A percentile compares a stretch with the other conserved stretches of the same genome.
Evolutionary conservation across 176 grass and related monocot species (phyloP).

Genomic region (Oryza longistaminata): DNA sequence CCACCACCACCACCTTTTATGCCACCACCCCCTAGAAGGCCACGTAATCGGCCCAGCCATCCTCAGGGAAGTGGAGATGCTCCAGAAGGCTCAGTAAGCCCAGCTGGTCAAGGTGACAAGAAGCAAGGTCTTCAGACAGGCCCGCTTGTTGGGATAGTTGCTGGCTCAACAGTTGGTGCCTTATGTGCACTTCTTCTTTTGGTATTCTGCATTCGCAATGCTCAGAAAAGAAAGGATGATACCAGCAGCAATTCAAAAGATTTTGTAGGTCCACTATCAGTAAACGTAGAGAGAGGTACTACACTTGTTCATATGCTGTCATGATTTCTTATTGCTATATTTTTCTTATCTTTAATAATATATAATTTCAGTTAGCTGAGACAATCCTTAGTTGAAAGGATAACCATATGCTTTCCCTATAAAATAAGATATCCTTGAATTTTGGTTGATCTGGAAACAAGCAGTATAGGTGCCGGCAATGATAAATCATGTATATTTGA

Average conservation of each 20-base stretch:
- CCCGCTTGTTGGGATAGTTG: slow-evolving; percentile 59
- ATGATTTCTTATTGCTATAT: slow-evolving; percentile 16
- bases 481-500: background rate
- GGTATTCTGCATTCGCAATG: slow-evolving; percentile 51
- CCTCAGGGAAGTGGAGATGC: slow-evolving; percentile 42
- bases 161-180: slow-evolving; percentile 60
- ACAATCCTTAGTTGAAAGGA: slow-evolving; percentile 2
- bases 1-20: slow-evolving; percentile 81
- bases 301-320: slow-evolving; percentile 15
- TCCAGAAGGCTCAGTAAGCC: slow-evolving; percentile 43
- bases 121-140: slow-evolving; percentile 65
- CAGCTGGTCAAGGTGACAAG: slow-evolving; percentile 41
- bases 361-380: background rate
- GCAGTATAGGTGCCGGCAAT: background rate
- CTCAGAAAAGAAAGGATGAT: slow-evolving; percentile 63
- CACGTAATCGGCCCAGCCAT: slow-evolving; percentile 38
- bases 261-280: slow-evolving; percentile 52
- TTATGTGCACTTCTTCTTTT: slow-evolving; percentile 54
- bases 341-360: slow-evolving; percentile 25
- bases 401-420: background rate
- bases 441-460: slow-evolving; percentile 22
- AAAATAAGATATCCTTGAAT: background rate
- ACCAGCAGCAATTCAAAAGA: slow-evolving; percentile 62
- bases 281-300: slow-evolving; percentile 74
- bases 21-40: slow-evolving; percentile 66